Evolutionary conservation across 129 eudicot species (phyloP).

Genomic region (Flaveria ramosissima): DNA sequence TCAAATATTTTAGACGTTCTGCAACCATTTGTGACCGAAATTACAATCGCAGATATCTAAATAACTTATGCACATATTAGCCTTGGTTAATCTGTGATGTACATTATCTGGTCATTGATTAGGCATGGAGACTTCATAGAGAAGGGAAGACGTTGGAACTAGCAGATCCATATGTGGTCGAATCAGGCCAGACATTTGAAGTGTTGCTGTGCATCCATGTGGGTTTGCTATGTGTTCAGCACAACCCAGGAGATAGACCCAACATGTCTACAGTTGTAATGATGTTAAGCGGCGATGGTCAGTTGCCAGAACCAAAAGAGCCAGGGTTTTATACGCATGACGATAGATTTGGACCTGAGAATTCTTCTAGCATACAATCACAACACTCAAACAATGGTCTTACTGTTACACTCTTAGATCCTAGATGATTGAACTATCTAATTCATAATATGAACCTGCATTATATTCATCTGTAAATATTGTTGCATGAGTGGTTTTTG

Average conservation of each 20-base stretch:
- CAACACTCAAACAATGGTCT: not conserved
- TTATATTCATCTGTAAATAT: not conserved
- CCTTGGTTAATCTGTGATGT: not conserved
- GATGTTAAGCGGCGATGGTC: conserved; percentile 28
- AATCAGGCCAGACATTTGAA: not conserved
- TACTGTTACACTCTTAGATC: conserved; percentile 3
- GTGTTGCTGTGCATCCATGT: conserved; percentile 23
- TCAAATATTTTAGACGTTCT: no score
- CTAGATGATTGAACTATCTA: conserved; percentile 6
- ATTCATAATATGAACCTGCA: not conserved
- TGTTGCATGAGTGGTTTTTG: no score
- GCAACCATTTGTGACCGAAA: no score
- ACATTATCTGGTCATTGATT: not conserved
- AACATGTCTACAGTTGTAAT: conserved; percentile 25
- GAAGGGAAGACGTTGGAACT: conserved; percentile 28
- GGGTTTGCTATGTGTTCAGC: conserved; percentile 35
- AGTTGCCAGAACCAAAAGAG: conserved; percentile 11
- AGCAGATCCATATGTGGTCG: conserved; percentile 2
- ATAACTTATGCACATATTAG: not conserved
- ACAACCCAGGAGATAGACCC: conserved; percentile 30
- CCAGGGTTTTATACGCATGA: conserved; percentile 24
- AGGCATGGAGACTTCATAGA: conserved; percentile 33
- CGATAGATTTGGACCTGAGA: not conserved
- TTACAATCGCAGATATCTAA: no score
- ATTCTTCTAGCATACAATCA: not conserved